These are phyloP conservation scores for Russula dissimulans DNA, from an alignment of 768 basidiomycete genomes.

Conservation along the genomic window DNA sequence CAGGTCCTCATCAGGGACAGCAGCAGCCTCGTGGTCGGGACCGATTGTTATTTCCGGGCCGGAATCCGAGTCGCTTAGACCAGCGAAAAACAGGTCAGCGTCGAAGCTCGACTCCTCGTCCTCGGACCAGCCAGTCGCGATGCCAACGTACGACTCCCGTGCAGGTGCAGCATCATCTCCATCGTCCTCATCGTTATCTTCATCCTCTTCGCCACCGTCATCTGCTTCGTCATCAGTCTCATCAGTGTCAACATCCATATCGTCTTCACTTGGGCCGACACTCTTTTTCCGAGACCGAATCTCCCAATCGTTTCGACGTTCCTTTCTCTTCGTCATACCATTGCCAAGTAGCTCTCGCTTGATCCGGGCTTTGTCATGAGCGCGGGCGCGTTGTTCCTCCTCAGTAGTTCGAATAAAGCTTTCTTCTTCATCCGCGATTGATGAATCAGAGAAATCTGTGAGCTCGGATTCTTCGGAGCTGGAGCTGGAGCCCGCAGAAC, in stretches of 20 bases:
- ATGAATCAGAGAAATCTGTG: conserved; percentile 18
- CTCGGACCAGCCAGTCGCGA: conserved; percentile 71
- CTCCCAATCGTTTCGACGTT: conserved; percentile 19
- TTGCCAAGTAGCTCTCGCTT: conserved; percentile 53
- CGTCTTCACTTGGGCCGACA: conserved; percentile 38
- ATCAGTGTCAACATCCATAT: conserved; percentile 54
- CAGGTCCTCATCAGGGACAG: conserved; percentile 28
- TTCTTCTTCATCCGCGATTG: conserved; percentile 18
- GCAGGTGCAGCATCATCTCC: conserved; percentile 26
- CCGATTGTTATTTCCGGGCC: conserved; percentile 33
- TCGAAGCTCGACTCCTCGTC: conserved; percentile 73
- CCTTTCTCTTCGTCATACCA: conserved; percentile 32
- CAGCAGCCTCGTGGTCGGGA: conserved; percentile 24
- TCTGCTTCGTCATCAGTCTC: conserved; percentile 51
- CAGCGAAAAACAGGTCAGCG: conserved; percentile 77
- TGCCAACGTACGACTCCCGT: conserved; percentile 44
- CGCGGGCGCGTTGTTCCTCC: conserved; percentile 15
- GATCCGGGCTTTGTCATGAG: conserved; percentile 39
- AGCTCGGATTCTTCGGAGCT: conserved; percentile 14
- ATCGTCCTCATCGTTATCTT: conserved; percentile 39
- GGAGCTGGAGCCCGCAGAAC: conserved; percentile 21
- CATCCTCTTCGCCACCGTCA: conserved; percentile 33
- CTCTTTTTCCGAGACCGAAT: conserved; percentile 16
- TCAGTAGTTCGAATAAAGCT: conserved; percentile 15
- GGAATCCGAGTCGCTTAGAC: conserved; percentile 46